Evolutionary conservation across 768 basidiomycete species (phyloP), one percentile per base, ranked within the genome.

Genomic region (Leccinum arenicola): DNA sequence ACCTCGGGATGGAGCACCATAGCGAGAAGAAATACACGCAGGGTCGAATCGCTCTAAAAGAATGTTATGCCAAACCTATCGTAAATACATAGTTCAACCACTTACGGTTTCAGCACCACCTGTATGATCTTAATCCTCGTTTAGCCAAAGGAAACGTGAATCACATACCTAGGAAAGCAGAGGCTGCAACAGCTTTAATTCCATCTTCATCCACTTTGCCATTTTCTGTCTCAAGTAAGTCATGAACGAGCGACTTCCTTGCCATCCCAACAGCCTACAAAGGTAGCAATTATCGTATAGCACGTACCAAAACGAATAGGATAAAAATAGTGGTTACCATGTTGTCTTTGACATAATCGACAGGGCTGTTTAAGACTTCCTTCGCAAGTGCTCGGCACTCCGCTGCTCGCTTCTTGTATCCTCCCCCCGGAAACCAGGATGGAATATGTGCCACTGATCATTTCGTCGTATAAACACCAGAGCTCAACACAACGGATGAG

Each of bases 1-100:
- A 69, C 63, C 23, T 73, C 67, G 3, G 75, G 75, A 54, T 74
- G 45, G 21, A 68, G 66, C 8, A 71, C 36, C 74, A 77, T 75
- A 17, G 71, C 73, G 6, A 76, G 66, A 52, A 74, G 49, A 56
- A 77, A 76, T 10, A 68, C 54, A 21, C 49, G 57, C 11, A 73
- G 1, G 1, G 48, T 59, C 2, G 56, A 57, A 59, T 55, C 55
- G 19, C 25, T 63, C 68, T 74, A 55, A 17, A 33, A 29, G 0
- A 33, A 15, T 2, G 54, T 60, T 35, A 58, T 52, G 14, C n/a
- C 33, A 17, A 29, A 21, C 2, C 21, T 15, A 11, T 17, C 4
- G 6, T 15, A 29, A 27, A 19, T 21, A 25, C 23, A 17, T 1
- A 29, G 3, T 7, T 21, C 47, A 15, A 10, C 4, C 17, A 54